These are phyloP conservation scores for Solanum lycopersicoides DNA, from an alignment of 257 asterid species.

Conservation along the genomic window DNA sequence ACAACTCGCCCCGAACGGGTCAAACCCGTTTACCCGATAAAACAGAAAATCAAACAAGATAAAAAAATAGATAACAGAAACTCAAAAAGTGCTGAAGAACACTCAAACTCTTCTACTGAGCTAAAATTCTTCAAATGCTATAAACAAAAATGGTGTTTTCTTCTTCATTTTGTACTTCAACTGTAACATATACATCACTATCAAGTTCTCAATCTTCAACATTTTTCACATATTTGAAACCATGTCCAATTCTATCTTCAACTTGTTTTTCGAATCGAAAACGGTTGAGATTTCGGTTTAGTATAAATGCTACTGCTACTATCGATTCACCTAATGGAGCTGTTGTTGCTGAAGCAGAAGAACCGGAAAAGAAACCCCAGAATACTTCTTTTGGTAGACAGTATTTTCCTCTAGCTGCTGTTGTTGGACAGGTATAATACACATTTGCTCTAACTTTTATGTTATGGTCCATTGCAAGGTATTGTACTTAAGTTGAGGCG, in stretches of 20 bases:
- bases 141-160: not conserved
- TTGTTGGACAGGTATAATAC: constrained; percentile 79
- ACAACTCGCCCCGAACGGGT: not conserved
- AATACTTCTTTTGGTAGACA: constrained; percentile 50
- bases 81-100: not conserved
- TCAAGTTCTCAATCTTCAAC: not conserved
- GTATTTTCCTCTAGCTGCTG: constrained; percentile 90
- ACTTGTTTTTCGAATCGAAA: not conserved
- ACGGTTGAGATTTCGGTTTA: not conserved
- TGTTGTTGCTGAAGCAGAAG: not conserved
- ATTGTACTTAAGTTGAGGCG: not conserved
- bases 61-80: not conserved
- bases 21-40: not conserved
- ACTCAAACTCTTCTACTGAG: not conserved
- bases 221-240: not conserved
- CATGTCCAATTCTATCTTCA: not conserved
- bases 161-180: not conserved
- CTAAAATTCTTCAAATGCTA: not conserved
- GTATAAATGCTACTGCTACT: not conserved
- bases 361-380: not conserved
- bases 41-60: not conserved
- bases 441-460: not conserved
- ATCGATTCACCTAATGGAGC: not conserved
- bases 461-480: not conserved
- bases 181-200: not conserved